Evolutionary conservation across 2,329 filamentous ascomycete species (phyloP), one percentile per base, ranked within the genome.

Genomic region (Fusarium sororula): DNA sequence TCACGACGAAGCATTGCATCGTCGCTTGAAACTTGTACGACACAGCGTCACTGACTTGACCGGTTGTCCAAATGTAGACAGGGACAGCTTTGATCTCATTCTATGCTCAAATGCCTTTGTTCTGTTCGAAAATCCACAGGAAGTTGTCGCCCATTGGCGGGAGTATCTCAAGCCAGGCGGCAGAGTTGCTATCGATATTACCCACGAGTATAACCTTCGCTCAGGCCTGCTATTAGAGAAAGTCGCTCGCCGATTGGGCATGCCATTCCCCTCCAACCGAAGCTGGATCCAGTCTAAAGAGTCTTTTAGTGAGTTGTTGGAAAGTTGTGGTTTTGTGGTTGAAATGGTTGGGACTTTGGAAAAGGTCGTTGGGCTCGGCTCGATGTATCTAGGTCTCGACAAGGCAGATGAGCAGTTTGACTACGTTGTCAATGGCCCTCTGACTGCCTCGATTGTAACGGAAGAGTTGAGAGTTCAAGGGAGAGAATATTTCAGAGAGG

Each of bases 71-170:
- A 72, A 71, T 22, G 56, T 80, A 12, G 48, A 66, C 6, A 74
- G 71, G n/a, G 70, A 58, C 15, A 72, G 53, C 14, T 83, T 82
- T 39, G 80, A 83, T 42, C 63, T 76, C 20, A 71, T 82, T 5
- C 53, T 82, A n/a, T 83, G 81, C 71, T 82, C 77, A 20, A 81
- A 72, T 63, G 80, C 80, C 4, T 81, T 83, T 51, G 78, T 82
- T 13, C 77, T 83, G 9, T 75, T 83, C 18, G 66, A 75, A 26
- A 53, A 79, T 6, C 79, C 80, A 3, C 72, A 73, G 3, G 42
- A 54, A 7, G 79, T 79, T 14, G 66, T 82, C 18, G 61, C 60
- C 9, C 72, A 77, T 38, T 83, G 81, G 82, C 72, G 56, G 45
- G 68, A 70, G 13, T 82, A 75, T 48, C 70, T 83, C 24, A 76